Percentiles rank a stretch among this genome's conserved stretches.
These are phyloP conservation scores for Elongisporangium senticosum DNA, from an alignment of 352 stramenopile species.

Conservation along the genomic window DNA sequence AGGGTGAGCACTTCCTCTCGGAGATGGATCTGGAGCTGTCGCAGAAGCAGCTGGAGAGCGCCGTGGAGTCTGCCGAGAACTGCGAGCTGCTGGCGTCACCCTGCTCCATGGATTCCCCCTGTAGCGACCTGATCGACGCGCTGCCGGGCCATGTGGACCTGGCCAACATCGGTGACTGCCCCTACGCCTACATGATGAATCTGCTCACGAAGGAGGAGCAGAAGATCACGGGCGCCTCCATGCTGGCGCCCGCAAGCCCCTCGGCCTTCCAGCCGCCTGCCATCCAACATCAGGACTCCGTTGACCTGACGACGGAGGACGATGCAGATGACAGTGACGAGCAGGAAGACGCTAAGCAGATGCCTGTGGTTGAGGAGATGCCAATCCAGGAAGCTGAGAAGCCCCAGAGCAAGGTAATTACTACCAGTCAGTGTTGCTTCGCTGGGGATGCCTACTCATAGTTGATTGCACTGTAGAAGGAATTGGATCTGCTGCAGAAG, in stretches of 20 bases:
- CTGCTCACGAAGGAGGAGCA: constrained; percentile 12
- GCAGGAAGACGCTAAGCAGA: constrained; percentile 12
- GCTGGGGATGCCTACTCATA: neutral
- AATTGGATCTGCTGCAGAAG: constrained; percentile 56
- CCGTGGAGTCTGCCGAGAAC: constrained; percentile 19
- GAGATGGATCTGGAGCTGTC: constrained; percentile 6
- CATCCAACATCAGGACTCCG: constrained; percentile 15
- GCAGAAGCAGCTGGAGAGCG: constrained; percentile 7
- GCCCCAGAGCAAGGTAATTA: neutral
- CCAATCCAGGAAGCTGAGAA: constrained; percentile 17
- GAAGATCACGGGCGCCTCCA: constrained; percentile 10
- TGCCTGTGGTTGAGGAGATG: constrained; percentile 22
- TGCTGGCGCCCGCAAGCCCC: neutral
- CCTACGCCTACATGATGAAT: constrained; percentile 10
- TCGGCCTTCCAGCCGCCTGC: constrained; percentile 19
- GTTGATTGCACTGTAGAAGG: constrained; percentile 22
- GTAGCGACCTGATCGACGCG: constrained; percentile 18
- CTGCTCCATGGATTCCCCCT: constrained; percentile 37
- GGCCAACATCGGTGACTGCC: constrained; percentile 21
- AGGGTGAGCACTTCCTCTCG: constrained; percentile 48
- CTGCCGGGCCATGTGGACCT: constrained; percentile 22
- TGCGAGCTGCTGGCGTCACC: constrained; percentile 41
- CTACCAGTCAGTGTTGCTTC: neutral
- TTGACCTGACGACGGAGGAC: constrained; percentile 29
- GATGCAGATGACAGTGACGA: constrained; percentile 7